Percentiles rank a stretch among this genome's conserved stretches.
These are phyloP conservation scores for Ustulina deusta DNA, from an alignment of 2,329 filamentous ascomycete species.

Conservation along the genomic window DNA sequence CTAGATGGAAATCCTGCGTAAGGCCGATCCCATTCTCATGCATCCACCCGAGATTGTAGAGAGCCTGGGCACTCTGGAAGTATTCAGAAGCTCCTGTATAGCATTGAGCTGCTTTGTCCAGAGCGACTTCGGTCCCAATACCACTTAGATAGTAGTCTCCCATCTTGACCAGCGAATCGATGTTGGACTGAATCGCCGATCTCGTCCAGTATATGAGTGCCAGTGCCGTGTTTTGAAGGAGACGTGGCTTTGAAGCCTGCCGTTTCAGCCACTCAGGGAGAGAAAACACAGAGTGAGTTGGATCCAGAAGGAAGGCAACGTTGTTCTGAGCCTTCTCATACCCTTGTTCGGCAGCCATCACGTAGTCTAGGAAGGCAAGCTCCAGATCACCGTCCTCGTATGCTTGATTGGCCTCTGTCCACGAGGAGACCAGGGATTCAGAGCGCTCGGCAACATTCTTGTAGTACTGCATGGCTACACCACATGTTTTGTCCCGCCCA, in stretches of 20 bases:
- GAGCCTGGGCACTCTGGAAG: slow-evolving; percentile 90
- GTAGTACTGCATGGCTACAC: slow-evolving; percentile 83
- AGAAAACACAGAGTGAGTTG: slow-evolving; percentile 71
- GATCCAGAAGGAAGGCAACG: slow-evolving; percentile 86
- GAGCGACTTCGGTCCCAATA: slow-evolving; percentile 76
- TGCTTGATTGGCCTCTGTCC: slow-evolving; percentile 84
- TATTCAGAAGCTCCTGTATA: slow-evolving; percentile 93
- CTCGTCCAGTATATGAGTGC: slow-evolving; percentile 95
- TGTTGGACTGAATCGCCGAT: slow-evolving; percentile 91
- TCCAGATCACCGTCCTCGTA: slow-evolving; percentile 84
- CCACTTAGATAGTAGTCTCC: slow-evolving; percentile 95
- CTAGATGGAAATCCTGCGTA: slow-evolving; percentile 95
- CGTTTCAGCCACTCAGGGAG: slow-evolving; percentile 66
- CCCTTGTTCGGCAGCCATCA: slow-evolving; percentile 92
- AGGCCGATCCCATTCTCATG: slow-evolving; percentile 96
- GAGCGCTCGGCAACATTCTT: slow-evolving; percentile 81
- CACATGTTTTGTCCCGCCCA: slow-evolving; percentile 82
- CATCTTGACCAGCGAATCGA: slow-evolving; percentile 97
- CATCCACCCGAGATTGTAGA: slow-evolving; percentile 99
- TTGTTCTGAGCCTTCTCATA: slow-evolving; percentile 92
- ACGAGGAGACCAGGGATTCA: slow-evolving; percentile 79
- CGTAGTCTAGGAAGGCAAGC: slow-evolving; percentile 81
- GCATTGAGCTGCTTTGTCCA: slow-evolving; percentile 90
- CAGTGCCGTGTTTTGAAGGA: slow-evolving; percentile 67
- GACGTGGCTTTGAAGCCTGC: slow-evolving; percentile 50